Evolutionary conservation across 2,329 filamentous ascomycete species (phyloP).

Genomic region (Apiospora sp.): DNA sequence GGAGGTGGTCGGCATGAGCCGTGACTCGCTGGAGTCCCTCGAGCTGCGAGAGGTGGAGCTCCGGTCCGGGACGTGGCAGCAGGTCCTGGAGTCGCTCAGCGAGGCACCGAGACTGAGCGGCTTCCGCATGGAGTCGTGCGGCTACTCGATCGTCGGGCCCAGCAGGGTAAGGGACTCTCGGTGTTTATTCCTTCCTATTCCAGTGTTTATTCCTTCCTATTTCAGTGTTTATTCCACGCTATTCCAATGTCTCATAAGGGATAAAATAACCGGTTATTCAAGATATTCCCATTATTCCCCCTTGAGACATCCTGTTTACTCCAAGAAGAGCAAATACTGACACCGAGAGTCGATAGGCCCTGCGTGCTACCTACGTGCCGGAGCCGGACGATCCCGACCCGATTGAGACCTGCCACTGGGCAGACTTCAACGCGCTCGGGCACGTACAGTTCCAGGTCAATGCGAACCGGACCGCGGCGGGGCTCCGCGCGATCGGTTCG

Average conservation of each 20-base stretch:
- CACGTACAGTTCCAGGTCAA: neutral
- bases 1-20: neutral
- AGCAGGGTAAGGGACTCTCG: too few relatives aligned
- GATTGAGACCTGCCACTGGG: neutral
- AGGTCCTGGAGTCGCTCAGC: neutral
- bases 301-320: too few relatives aligned
- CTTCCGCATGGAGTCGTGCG: neutral
- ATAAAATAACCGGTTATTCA: too few relatives aligned
- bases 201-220: too few relatives aligned
- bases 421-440: neutral
- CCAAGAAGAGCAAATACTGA: too few relatives aligned
- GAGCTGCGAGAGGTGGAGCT: neutral
- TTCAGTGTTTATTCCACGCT: too few relatives aligned
- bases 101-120: neutral
- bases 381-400: neutral
- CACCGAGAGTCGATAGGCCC: too few relatives aligned
- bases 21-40: neutral
- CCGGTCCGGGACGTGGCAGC: neutral
- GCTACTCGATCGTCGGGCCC: neutral
- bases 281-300: too few relatives aligned
- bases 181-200: too few relatives aligned
- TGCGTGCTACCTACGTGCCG: neutral
- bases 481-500: neutral
- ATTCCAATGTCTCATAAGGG: too few relatives aligned
- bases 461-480: neutral